phyloP scores from a whole-genome alignment of 495 filamentous ascomycete genomes.

The Terfezia boudieri region DNA sequence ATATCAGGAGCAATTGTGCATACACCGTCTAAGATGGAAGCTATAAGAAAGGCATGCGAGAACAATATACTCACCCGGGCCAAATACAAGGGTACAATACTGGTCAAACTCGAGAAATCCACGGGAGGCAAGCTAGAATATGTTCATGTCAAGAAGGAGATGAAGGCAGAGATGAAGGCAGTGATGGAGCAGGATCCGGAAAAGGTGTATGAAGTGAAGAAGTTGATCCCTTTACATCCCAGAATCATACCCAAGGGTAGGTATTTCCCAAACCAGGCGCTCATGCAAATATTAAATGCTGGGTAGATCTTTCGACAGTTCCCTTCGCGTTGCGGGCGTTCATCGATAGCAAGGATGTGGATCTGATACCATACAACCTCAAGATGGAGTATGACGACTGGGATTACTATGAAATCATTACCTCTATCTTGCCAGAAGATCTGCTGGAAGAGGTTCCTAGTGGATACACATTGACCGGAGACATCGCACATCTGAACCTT shows the following conservation, averaged over 20 bases:
- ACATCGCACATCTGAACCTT: conserved; percentile 85
- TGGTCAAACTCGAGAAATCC: conserved; percentile 13
- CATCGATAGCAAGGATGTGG: conserved; percentile 39
- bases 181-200: too few relatives aligned
- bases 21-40: conserved; percentile 46
- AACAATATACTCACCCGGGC: conserved; percentile 31
- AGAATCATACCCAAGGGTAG: conserved; percentile 36
- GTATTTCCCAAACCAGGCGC: background rate
- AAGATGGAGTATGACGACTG: conserved; percentile 65
- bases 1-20: conserved; percentile 58
- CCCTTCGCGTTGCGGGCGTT: conserved; percentile 43
- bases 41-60: conserved; percentile 35
- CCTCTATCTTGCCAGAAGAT: conserved; percentile 47
- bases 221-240: background rate
- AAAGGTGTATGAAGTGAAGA: background rate
- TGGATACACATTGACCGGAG: conserved; percentile 69
- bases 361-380: conserved; percentile 50
- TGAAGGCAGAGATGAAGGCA: too few relatives aligned
- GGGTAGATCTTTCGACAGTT: conserved; percentile 51
- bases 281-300: conserved; percentile 5
- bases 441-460: conserved; percentile 54
- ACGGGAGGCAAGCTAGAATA: too few relatives aligned
- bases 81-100: background rate
- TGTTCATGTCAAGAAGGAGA: too few relatives aligned
- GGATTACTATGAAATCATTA: conserved; percentile 67